A percentile compares a stretch with the other conserved stretches of the same genome.
phyloP scores from a whole-genome alignment of 192 early-diverging fungal genomes.

The Coemansia sp. region DNA sequence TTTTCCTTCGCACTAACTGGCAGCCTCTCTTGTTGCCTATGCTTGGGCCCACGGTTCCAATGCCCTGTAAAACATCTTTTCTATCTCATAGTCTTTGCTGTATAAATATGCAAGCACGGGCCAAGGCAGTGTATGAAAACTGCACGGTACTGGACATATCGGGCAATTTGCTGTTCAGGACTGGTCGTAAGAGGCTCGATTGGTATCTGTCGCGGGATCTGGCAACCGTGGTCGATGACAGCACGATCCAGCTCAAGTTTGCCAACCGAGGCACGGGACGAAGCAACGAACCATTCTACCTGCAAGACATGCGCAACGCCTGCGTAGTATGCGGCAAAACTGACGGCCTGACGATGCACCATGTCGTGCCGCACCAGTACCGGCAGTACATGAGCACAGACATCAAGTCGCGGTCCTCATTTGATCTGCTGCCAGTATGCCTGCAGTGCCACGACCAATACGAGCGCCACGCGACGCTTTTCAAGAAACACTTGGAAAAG shows the following conservation, averaged over 20 bases:
- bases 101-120: constrained; percentile 10
- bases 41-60: not conserved
- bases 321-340: constrained; percentile 30
- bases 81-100: not conserved
- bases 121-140: constrained; percentile 44
- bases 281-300: constrained; percentile 36
- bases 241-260: constrained; percentile 52
- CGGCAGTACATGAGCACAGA: constrained; percentile 33
- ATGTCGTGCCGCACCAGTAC: constrained; percentile 47
- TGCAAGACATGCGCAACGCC: constrained; percentile 49
- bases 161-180: constrained; percentile 40
- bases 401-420: constrained; percentile 45
- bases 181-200: constrained; percentile 21
- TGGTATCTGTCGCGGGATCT: constrained; percentile 46
- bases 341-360: constrained; percentile 35
- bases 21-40: not conserved
- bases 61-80: not conserved
- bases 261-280: constrained; percentile 42
- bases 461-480: constrained; percentile 25
- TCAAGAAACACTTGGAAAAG: constrained; percentile 28
- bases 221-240: constrained; percentile 25
- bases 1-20: not conserved
- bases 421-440: constrained; percentile 47
- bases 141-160: constrained; percentile 37
- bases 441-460: constrained; percentile 41